Conservation (phyloP, 805 yeast genomes). For the Maudiozyma serrabonitensis region DNA sequence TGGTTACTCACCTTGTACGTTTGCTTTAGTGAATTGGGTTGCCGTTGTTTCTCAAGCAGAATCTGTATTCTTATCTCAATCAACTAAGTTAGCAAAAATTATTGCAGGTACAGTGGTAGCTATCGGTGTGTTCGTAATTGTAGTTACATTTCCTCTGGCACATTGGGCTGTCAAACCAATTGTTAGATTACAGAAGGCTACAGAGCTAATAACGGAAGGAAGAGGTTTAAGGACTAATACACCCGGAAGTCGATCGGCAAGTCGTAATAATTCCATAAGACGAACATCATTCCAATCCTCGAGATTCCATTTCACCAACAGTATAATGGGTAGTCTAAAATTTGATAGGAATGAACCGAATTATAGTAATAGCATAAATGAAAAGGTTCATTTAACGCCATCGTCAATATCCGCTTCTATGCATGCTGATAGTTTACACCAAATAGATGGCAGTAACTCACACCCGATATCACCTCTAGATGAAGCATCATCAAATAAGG, state of each 20-base stretch:
- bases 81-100: constrained; percentile 50
- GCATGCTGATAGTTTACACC: neutral
- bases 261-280: constrained; percentile 16
- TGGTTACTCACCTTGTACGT: constrained; percentile 43
- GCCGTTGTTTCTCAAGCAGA: constrained; percentile 60
- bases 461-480: neutral
- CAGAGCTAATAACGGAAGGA: constrained; percentile 45
- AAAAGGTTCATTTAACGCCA: neutral
- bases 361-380: neutral
- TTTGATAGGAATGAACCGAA: neutral
- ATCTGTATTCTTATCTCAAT: constrained; percentile 51
- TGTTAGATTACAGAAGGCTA: constrained; percentile 66
- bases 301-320: neutral
- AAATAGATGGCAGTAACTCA: neutral
- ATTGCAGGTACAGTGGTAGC: constrained; percentile 73
- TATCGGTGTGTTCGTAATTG: constrained; percentile 61
- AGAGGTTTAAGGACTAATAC: constrained; percentile 30
- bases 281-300: constrained; percentile 4
- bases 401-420: neutral
- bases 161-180: constrained; percentile 82
- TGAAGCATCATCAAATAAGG: neutral
- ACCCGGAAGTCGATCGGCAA: constrained; percentile 13
- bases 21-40: constrained; percentile 51
- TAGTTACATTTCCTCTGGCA: constrained; percentile 74
- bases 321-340: neutral